A percentile compares a stretch with the other conserved stretches of the same genome.
These are phyloP conservation scores for Hyparrhenia diplandra DNA, from an alignment of 176 grass and related monocot species.

Conservation along the genomic window DNA sequence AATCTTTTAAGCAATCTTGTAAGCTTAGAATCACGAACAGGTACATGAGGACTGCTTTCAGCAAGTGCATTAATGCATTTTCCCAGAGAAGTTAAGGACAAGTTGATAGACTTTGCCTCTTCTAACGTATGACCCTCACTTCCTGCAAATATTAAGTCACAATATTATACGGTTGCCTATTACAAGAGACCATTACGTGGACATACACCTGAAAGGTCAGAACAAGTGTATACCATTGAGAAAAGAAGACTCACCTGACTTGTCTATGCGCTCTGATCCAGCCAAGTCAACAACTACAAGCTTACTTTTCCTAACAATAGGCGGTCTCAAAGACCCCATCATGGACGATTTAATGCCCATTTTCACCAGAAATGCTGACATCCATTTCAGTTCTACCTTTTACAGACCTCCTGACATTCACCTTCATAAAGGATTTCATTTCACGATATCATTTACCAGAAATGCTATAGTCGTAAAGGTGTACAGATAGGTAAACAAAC, in stretches of 20 bases:
- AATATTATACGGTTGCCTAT: conserved; percentile 11
- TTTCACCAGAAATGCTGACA: conserved; percentile 58
- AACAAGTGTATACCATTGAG: background rate
- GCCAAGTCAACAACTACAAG: conserved; percentile 97
- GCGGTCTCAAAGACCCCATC: conserved; percentile 77
- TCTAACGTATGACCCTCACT: conserved; percentile 98
- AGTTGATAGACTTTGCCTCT: conserved; percentile 99
- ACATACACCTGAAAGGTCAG: background rate
- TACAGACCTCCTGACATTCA: conserved; percentile 84
- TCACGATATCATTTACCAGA: conserved; percentile 4
- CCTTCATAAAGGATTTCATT: conserved; percentile 48
- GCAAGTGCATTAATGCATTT: conserved; percentile 99
- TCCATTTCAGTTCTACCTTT: conserved; percentile 82
- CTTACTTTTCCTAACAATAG: conserved; percentile 93
- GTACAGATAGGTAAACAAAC: conserved; percentile 4
- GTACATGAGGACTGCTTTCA: conserved; percentile 94
- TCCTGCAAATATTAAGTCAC: conserved; percentile 47
- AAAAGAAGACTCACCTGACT: conserved; percentile 56
- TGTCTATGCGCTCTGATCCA: conserved; percentile 97
- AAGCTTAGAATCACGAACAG: conserved; percentile 95
- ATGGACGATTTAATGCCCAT: conserved; percentile 84
- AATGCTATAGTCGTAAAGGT: background rate
- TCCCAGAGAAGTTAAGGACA: conserved; percentile 86
- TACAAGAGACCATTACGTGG: background rate
- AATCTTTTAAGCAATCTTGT: conserved; percentile 99